Evolutionary conservation across 257 asterid species (phyloP), one percentile per base, ranked within the genome.

Genomic region (Scutellaria minor): DNA sequence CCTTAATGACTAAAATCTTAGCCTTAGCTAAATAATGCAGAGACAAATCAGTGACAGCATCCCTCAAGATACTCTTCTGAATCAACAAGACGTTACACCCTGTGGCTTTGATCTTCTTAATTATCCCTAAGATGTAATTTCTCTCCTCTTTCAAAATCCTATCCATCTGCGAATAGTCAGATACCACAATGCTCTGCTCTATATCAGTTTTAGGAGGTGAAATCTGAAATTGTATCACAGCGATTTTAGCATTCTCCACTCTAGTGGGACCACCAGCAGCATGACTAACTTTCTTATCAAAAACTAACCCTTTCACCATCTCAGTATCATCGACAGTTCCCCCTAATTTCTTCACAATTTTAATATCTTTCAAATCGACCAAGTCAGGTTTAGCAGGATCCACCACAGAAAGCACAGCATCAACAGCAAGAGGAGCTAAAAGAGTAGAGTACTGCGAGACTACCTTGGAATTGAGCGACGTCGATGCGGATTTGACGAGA

Each of bases 141-240:
- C 99, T 95, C 83, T 95, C 99, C 85, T 95, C 98, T 84, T 95
- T 95, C 88, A 95, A 77, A 70, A 95, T 92, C 84, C 99, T 90
- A 78, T 95, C 99, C 97, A 95, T 92, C 82, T 95, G 99, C 1
- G 99, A 80, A 61, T 95, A 95, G 85, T 95, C 99, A 5, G 99
- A 95, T n/a, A 95, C 96, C 74, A 95, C 97, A 46, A 95, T 92
- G 75, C 96, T 90, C 82, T 95, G 99, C 77, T 95, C 99, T 12
- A 95, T 95, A 77, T 95, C 99, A 1, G 99, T 95, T 72, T 95
- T 95, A 0, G 99, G 99, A 9, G 99, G 99, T 0, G 98, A 92
- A 68, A 95, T 92, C 81, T 92, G 99, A 52, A 95, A 95, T 76
- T 95, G 98, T 58, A 92, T 95, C 39, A 95, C 98, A 12, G 84